phyloP scores from a whole-genome alignment of 2,329 filamentous ascomycete genomes.

The Fusarium sarcochroum region DNA sequence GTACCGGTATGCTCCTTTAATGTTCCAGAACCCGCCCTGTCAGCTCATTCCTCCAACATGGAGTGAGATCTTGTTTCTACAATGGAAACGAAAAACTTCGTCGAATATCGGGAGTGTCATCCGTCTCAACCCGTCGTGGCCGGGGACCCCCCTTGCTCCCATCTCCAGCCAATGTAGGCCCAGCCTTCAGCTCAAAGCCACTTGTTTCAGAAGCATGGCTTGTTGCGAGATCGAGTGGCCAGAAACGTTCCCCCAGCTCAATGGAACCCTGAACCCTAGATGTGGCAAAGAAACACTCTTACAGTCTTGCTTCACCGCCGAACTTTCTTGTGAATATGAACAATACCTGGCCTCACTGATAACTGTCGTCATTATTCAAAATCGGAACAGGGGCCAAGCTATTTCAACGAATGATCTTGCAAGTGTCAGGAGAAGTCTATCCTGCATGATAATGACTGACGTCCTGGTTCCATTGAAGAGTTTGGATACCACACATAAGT shows the following conservation, averaged over 20 bases:
- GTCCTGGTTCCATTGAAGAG: background rate
- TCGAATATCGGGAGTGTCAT: constrained; percentile 32
- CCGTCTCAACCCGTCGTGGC: constrained; percentile 28
- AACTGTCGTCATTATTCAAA: constrained; percentile 6
- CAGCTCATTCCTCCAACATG: constrained; percentile 27
- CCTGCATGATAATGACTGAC: background rate
- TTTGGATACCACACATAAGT: background rate
- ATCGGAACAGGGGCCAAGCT: background rate
- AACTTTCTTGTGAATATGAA: constrained; percentile 10
- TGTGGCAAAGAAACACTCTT: constrained; percentile 34
- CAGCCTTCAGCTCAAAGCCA: constrained; percentile 44
- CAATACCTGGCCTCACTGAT: background rate
- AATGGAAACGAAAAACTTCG: constrained; percentile 25
- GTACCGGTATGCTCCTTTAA: constrained; percentile 34
- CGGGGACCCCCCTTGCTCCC: constrained; percentile 24
- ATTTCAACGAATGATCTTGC: background rate
- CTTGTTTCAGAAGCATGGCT: constrained; percentile 45
- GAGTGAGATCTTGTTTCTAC: constrained; percentile 31
- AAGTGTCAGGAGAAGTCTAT: background rate
- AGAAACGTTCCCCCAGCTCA: constrained; percentile 27
- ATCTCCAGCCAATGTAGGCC: constrained; percentile 29
- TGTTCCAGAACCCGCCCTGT: constrained; percentile 6
- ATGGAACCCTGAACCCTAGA: constrained; percentile 29
- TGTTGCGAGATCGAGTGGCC: constrained; percentile 41
- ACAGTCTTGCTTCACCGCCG: constrained; percentile 41